Evolutionary conservation across 495 filamentous ascomycete genomes (phyloP), one percentile per base, ranked within the genome.

Genomic region (Aspergillus egyptiacus): DNA sequence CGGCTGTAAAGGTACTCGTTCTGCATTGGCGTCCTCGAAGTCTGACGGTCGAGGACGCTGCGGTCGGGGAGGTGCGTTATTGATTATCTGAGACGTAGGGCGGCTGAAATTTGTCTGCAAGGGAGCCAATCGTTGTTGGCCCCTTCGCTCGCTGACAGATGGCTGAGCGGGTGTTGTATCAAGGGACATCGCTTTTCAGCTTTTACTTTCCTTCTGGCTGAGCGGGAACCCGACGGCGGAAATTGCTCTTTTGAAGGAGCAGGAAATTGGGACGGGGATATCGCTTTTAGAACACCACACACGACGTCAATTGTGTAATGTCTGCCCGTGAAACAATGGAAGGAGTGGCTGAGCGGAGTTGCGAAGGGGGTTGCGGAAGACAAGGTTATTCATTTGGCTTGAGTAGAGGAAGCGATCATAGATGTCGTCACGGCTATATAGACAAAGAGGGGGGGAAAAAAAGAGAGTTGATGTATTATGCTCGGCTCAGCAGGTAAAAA

Each of bases 51-150:
- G 67, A 36, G 61, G 68, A 20, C 71, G 71, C 34, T 68, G 64
- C 34, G 58, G 34, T 35, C 65, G 61, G 8, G 58, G 46, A 3
- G 59, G 31, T 37, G 53, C 43, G 25, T 51, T 35, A 40, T 50
- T 18, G 38, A 46, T 2, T 8, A 48, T 35, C 4, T 43, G 56
- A 22, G 62, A 51, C 9, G 54, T 56, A 23, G 66, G 67, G 19
- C 64, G 63, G 41, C 62, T 70, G 51, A 72, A 70, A 44, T 68
- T 70, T 40, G 69, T 72, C 47, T 69, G 62, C 24, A 72, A 47
- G 5, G 69, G 69, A 5, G 67, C 53, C 4, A 72, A 50, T 19
- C 39, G 60, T 35, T 65, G 69, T 35, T 65, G 69, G 7, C 69
- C 69, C 62, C 69, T 60, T 27, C 67, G 69, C 47, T 70, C 67